Evolutionary conservation across 495 filamentous ascomycete genomes (phyloP).

Genomic region (Talaromyces liani): DNA sequence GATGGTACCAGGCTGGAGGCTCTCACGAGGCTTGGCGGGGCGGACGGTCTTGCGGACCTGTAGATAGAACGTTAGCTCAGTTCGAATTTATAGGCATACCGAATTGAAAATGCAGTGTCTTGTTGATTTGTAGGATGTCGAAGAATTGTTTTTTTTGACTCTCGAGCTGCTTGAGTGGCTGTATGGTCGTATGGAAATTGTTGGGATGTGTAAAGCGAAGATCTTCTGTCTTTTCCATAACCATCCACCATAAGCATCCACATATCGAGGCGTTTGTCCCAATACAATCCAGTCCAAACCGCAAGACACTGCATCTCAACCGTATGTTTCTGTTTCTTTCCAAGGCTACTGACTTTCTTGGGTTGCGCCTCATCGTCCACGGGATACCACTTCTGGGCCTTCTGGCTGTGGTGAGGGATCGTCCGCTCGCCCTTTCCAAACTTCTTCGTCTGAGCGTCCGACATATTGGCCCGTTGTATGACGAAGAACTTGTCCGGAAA

Average conservation of each 20-base stretch:
- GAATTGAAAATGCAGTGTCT: neutral
- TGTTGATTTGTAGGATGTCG: neutral
- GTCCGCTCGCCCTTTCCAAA: slow-evolving; percentile 95
- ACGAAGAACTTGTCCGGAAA: slow-evolving; percentile 32
- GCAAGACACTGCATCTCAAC: slow-evolving; percentile 5
- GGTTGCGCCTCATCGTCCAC: slow-evolving; percentile 84
- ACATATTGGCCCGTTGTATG: slow-evolving; percentile 52
- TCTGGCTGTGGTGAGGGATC: slow-evolving; percentile 74
- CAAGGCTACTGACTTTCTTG: slow-evolving; percentile 73
- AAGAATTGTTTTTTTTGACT: neutral
- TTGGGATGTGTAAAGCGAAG: neutral
- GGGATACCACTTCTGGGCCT: slow-evolving; percentile 99
- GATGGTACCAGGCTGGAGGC: slow-evolving; percentile 86
- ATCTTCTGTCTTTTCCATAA: neutral
- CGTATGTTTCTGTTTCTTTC: slow-evolving; percentile 13
- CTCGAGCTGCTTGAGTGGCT: neutral
- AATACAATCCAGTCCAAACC: neutral
- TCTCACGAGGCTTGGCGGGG: slow-evolving; percentile 71
- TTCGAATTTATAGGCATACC: neutral
- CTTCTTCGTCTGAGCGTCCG: slow-evolving; percentile 75
- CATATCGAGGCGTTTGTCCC: neutral
- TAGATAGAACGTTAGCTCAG: slow-evolving; percentile 11
- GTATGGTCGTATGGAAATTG: neutral
- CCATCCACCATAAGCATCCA: neutral
- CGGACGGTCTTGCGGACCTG: slow-evolving; percentile 94